Percentiles rank a stretch among this genome's conserved stretches.
Conservation (phyloP, 805 yeast species). For the Candida montana region DNA sequence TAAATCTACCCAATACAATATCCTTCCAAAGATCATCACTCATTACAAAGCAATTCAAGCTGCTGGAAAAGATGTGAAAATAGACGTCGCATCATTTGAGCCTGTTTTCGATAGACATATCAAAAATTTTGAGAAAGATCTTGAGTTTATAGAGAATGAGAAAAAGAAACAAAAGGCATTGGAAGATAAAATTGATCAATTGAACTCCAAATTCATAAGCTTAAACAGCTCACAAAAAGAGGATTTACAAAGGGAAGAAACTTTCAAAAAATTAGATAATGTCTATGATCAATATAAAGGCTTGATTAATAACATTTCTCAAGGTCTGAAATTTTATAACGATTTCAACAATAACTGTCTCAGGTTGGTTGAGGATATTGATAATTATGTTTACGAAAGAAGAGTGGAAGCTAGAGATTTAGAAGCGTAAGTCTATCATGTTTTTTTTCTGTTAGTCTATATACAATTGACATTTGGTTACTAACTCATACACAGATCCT, state of each 20-base stretch:
- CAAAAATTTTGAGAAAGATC: constrained; percentile 43
- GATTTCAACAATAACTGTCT: constrained; percentile 48
- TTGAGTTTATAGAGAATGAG: constrained; percentile 40
- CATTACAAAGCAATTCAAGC: constrained; percentile 34
- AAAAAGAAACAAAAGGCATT: constrained; percentile 33
- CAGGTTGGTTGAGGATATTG: constrained; percentile 42
- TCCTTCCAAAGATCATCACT: constrained; percentile 48
- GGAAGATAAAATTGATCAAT: constrained; percentile 32
- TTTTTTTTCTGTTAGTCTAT: not conserved
- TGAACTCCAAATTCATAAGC: constrained; percentile 27
- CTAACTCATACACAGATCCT: constrained; percentile 10
- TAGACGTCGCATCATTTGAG: constrained; percentile 33
- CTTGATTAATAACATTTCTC: constrained; percentile 52
- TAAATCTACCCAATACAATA: constrained; percentile 40
- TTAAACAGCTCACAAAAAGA: constrained; percentile 15
- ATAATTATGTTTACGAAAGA: constrained; percentile 44
- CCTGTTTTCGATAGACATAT: constrained; percentile 38
- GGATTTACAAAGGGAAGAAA: constrained; percentile 34
- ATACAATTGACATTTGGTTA: not conserved
- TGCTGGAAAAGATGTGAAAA: constrained; percentile 12
- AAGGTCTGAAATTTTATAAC: constrained; percentile 67
- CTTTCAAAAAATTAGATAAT: constrained; percentile 42
- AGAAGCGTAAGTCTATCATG: constrained; percentile 29
- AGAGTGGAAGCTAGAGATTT: constrained; percentile 49
- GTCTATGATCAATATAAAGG: constrained; percentile 33